Conservation (phyloP, 1,284 basidiomycete species). For the Cryptococcus floricola region DNA sequence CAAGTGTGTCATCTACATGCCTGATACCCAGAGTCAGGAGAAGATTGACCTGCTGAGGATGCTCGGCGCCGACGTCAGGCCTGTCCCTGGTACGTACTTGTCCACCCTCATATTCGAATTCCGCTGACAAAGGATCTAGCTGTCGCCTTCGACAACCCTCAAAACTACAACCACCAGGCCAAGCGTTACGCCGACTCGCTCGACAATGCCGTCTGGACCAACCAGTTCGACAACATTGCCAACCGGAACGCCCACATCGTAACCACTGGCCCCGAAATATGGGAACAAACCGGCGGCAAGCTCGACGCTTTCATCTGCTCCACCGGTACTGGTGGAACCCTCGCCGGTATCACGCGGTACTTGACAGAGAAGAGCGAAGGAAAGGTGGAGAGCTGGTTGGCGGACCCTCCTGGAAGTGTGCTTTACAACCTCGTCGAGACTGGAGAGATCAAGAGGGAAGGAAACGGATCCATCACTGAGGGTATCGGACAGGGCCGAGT, state of each 20-base stretch:
- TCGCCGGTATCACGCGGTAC: slow-evolving; percentile 82
- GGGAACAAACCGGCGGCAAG: slow-evolving; percentile 77
- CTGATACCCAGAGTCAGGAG: slow-evolving; percentile 92
- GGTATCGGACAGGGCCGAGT: slow-evolving; percentile 97
- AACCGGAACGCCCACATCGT: slow-evolving; percentile 86
- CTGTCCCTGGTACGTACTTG: slow-evolving; percentile 63
- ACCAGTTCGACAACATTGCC: slow-evolving; percentile 94
- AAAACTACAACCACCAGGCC: slow-evolving; percentile 99
- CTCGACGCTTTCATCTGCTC: slow-evolving; percentile 89
- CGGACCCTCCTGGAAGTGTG: slow-evolving; percentile 94
- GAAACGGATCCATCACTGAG: slow-evolving; percentile 89
- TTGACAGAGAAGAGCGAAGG: slow-evolving; percentile 80
- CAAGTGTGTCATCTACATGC: slow-evolving; percentile 99
- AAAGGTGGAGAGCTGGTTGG: slow-evolving; percentile 84
- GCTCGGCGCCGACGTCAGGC: slow-evolving; percentile 93
- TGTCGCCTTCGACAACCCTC: slow-evolving; percentile 91
- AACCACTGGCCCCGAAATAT: slow-evolving; percentile 94
- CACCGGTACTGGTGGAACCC: slow-evolving; percentile 92
- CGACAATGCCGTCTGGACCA: slow-evolving; percentile 96
- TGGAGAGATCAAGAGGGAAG: slow-evolving; percentile 73
- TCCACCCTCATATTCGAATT: neutral
- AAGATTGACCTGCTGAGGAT: slow-evolving; percentile 96
- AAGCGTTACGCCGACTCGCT: slow-evolving; percentile 75
- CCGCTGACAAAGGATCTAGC: slow-evolving; percentile 51
- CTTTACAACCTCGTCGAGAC: slow-evolving; percentile 80